A percentile compares a stretch with the other conserved stretches of the same genome.
phyloP scores from a whole-genome alignment of 1,139 yeast genomes.

The Hyphopichia khmerensis region DNA sequence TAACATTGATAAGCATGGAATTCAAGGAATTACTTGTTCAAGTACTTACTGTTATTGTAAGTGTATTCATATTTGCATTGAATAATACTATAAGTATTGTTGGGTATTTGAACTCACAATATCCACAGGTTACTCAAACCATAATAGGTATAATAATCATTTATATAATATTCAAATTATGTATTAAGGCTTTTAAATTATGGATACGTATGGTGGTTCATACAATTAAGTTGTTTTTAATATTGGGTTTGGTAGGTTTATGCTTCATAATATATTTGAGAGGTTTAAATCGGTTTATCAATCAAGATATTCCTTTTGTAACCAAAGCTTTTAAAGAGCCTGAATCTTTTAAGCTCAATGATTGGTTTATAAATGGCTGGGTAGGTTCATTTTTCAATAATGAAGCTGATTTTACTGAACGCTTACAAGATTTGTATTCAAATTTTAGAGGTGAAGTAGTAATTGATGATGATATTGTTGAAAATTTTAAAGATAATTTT shows the following conservation, averaged over 20 bases:
- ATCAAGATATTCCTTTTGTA: slow-evolving; percentile 18
- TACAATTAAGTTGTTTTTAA: slow-evolving; percentile 17
- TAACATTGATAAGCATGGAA: slow-evolving; percentile 11
- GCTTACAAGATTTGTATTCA: neutral
- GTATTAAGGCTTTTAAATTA: slow-evolving; percentile 19
- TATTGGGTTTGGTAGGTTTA: slow-evolving; percentile 10
- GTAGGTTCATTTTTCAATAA: neutral
- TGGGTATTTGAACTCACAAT: slow-evolving; percentile 16
- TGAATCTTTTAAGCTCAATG: neutral
- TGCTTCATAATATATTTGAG: slow-evolving; percentile 16
- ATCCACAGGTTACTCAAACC: slow-evolving; percentile 25
- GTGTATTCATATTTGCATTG: slow-evolving; percentile 4
- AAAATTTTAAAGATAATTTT: slow-evolving; percentile 19
- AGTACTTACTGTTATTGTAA: slow-evolving; percentile 12
- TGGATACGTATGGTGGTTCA: slow-evolving; percentile 26
- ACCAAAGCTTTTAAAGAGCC: neutral
- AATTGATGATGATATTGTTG: slow-evolving; percentile 13
- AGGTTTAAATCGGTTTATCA: slow-evolving; percentile 17
- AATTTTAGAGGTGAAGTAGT: slow-evolving; percentile 6
- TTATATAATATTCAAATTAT: slow-evolving; percentile 22
- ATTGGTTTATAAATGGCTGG: neutral
- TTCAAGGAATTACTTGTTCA: slow-evolving; percentile 11
- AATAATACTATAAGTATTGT: slow-evolving; percentile 14
- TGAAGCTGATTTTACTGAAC: neutral
- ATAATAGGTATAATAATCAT: slow-evolving; percentile 16